Conservation (phyloP, 2,329 filamentous ascomycete genomes). For the Fusarium sp. region DNA sequence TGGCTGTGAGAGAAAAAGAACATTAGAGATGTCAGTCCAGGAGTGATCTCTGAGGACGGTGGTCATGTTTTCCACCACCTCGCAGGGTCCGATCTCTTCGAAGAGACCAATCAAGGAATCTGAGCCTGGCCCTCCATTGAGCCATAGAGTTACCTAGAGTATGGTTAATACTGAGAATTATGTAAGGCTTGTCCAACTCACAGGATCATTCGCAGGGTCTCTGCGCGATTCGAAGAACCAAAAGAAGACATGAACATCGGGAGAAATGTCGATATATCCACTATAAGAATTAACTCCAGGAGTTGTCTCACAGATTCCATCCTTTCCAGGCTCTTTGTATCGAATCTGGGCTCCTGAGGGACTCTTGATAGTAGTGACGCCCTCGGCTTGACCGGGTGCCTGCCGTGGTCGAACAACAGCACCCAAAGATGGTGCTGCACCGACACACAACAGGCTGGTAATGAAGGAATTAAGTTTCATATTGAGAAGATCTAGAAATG, state of each 20-base stretch:
- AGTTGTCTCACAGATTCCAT: constrained; percentile 62
- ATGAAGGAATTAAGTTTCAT: constrained; percentile 1
- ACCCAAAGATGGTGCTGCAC: neutral
- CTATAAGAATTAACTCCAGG: constrained; percentile 50
- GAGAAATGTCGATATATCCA: constrained; percentile 57
- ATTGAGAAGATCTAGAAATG: neutral
- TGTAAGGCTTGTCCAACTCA: neutral
- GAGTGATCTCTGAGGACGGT: constrained; percentile 12
- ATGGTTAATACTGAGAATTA: neutral
- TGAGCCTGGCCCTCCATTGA: constrained; percentile 70
- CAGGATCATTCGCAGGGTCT: constrained; percentile 26
- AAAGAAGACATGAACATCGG: constrained; percentile 36
- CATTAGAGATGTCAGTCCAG: constrained; percentile 24
- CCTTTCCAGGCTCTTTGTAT: constrained; percentile 51
- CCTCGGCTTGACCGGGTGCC: constrained; percentile 4
- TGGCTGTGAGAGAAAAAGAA: constrained; percentile 25
- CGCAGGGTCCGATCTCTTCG: constrained; percentile 23
- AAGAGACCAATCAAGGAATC: constrained; percentile 35
- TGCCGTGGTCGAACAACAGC: constrained; percentile 8
- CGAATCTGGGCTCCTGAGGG: constrained; percentile 14
- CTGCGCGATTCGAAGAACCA: constrained; percentile 45
- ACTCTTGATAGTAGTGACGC: constrained; percentile 14
- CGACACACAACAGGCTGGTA: neutral
- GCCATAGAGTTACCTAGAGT: constrained; percentile 61
- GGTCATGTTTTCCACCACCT: constrained; percentile 24